phyloP scores from a whole-genome alignment of 192 early-diverging fungal species.

The Entophlyctis luteolus region DNA sequence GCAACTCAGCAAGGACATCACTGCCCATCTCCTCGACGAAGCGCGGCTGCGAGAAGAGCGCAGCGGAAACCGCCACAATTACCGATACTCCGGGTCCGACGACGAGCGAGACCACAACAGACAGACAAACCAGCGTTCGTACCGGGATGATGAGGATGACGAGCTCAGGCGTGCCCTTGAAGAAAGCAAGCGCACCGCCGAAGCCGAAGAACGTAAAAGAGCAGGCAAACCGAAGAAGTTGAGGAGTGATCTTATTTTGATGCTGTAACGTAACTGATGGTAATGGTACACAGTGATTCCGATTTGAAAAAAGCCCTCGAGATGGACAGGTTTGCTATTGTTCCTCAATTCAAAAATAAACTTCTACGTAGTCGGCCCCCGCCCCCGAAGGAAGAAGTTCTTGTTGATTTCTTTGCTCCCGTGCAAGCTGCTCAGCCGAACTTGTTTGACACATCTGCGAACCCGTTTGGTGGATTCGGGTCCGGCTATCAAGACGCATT shows the following conservation, averaged over 20 bases:
- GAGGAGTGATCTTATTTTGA: neutral
- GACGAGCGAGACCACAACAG: conserved; percentile 51
- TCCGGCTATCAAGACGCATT: conserved; percentile 30
- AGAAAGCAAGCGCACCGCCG: conserved; percentile 68
- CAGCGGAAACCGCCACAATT: conserved; percentile 34
- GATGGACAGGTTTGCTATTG: conserved; percentile 23
- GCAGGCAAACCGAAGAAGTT: conserved; percentile 22
- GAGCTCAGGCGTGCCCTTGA: conserved; percentile 81
- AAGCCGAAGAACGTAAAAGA: conserved; percentile 52
- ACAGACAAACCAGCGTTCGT: too few species aligned
- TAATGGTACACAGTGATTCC: neutral
- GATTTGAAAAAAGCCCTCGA: conserved; percentile 48
- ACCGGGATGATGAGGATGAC: conserved; percentile 71
- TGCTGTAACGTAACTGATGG: neutral
- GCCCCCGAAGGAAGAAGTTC: conserved; percentile 20
- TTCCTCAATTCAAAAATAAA: conserved; percentile 5
- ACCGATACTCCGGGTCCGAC: conserved; percentile 40
- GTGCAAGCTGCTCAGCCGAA: conserved; percentile 31
- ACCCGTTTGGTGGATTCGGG: conserved; percentile 24
- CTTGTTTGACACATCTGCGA: neutral
- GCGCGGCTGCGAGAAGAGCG: conserved; percentile 72
- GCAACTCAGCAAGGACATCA: conserved; percentile 88
- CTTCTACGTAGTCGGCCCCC: neutral
- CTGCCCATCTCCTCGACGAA: conserved; percentile 75
- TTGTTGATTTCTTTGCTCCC: conserved; percentile 48